These are phyloP conservation scores for Heliosperma pusillum DNA, from an alignment of 148 eudicot genomes.

Conservation along the genomic window DNA sequence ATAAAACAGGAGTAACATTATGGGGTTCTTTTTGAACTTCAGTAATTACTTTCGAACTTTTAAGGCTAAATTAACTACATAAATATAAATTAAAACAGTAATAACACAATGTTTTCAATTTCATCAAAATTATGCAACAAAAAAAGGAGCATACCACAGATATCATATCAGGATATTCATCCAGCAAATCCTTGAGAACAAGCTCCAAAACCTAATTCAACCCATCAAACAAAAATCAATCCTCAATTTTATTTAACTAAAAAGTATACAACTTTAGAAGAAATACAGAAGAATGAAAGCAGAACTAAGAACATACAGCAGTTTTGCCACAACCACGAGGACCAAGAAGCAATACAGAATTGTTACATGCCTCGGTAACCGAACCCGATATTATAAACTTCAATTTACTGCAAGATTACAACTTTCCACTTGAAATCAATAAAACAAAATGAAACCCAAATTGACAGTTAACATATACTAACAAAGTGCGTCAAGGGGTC, in stretches of 20 bases:
- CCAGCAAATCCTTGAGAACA: slow-evolving; percentile 65
- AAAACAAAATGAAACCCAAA: neutral
- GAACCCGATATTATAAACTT: slow-evolving; percentile 76
- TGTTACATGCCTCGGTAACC: slow-evolving; percentile 79
- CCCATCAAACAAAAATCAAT: neutral
- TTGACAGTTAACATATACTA: too few species aligned
- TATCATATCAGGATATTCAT: slow-evolving; percentile 73
- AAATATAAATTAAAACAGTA: neutral
- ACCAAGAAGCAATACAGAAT: slow-evolving; percentile 85
- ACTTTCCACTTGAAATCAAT: neutral
- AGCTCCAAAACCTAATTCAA: slow-evolving; percentile 68
- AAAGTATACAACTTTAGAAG: neutral
- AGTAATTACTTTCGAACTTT: neutral
- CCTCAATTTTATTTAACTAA: neutral
- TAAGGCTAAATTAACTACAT: neutral
- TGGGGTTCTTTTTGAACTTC: neutral
- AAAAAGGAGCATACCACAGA: slow-evolving; percentile 43
- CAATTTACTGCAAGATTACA: slow-evolving; percentile 53
- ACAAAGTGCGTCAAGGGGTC: too few species aligned
- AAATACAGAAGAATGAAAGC: slow-evolving; percentile 3
- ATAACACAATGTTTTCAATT: neutral
- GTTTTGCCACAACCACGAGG: slow-evolving; percentile 91
- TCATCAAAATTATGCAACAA: neutral
- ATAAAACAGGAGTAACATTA: neutral
- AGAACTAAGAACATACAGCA: slow-evolving; percentile 38